Base-by-base conservation (phyloP, 192 early-diverging fungal genomes). In the Coemansia biformis region DNA sequence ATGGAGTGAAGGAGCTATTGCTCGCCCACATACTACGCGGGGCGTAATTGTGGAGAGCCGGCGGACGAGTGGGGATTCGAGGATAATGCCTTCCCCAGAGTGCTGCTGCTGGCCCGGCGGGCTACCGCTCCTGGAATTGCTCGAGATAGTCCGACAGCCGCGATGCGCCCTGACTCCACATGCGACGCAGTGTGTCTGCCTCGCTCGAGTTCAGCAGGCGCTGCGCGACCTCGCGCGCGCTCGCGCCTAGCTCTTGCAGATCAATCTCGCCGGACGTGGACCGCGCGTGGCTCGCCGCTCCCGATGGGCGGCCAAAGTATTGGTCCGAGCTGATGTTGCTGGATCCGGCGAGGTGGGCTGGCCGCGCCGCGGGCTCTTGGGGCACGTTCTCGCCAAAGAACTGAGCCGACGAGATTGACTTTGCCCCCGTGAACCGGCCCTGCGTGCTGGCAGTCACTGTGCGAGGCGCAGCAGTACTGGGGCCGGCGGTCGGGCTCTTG, bases 301-400 rank as follows among this genome's bases (percentile, higher is more conserved):
- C 66, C 18, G 86, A 81, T 5, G 80, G 78, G 16, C 90, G 84
- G 4, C 83, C 86, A 83, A 95, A 93, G 69, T 85, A 95, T 77
- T 93, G 87, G 59, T 93, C 91, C 16, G 86, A 88, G 22, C 89
- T 91, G 45, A 98, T 94, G 21, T 87, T 78, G 65, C 89, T 93
- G 38, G 91, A 86, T 39, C 62, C 78, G 6, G 79, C 78, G 57
- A 98, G 94, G 50, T 86, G 80, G 16, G 46, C 48, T 13, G 46
- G 15, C 28, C 33, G 43, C 33, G 33, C 28, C 4, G 21, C 16
- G 16, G 51, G 44, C 22, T 64, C 51, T 8, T 46, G 43, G 5
- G 61, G 54, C 36, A 44, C 18, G 33, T 52, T 57, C 1, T 35
- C 40, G 26, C 38, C 39, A 45, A 55, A 49, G 16, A 47, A 54